These are phyloP conservation scores for Ceratobasidium sp. DNA, from an alignment of 1,284 basidiomycete genomes.

Conservation along the genomic window DNA sequence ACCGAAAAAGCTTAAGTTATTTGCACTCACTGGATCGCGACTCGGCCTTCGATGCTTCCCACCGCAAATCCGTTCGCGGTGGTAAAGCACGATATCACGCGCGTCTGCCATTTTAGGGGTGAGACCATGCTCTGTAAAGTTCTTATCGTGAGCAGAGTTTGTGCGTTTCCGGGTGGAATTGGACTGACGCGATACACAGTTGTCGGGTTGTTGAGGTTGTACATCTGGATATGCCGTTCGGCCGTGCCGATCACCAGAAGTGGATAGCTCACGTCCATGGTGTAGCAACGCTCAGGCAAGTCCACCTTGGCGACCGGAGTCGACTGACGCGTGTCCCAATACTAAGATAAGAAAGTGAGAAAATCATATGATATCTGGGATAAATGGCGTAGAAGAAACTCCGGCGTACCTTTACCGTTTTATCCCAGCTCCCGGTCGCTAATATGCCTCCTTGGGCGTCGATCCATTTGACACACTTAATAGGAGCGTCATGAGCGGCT, in stretches of 20 bases:
- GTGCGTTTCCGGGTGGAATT: background rate
- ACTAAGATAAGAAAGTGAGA: slow-evolving; percentile 61
- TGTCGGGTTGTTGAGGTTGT: slow-evolving; percentile 85
- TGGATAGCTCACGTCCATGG: slow-evolving; percentile 84
- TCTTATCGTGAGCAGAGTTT: slow-evolving; percentile 36
- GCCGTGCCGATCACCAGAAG: slow-evolving; percentile 96
- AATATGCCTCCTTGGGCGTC: slow-evolving; percentile 75
- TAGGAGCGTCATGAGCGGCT: slow-evolving; percentile 85
- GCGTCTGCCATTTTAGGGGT: slow-evolving; percentile 94
- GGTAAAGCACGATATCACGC: slow-evolving; percentile 88
- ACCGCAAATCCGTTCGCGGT: slow-evolving; percentile 86
- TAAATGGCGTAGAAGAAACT: background rate
- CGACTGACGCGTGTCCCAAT: slow-evolving; percentile 87
- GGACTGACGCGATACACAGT: slow-evolving; percentile 73
- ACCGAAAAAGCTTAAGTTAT: slow-evolving; percentile 24
- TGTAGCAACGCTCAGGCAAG: slow-evolving; percentile 91
- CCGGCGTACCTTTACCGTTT: slow-evolving; percentile 77
- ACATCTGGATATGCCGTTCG: slow-evolving; percentile 89
- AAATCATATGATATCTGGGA: background rate
- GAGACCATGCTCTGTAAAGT: slow-evolving; percentile 73
- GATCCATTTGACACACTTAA: slow-evolving; percentile 80
- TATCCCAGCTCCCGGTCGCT: slow-evolving; percentile 92
- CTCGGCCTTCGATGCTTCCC: slow-evolving; percentile 94
- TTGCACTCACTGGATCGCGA: slow-evolving; percentile 88
- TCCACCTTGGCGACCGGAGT: slow-evolving; percentile 79